Evolutionary conservation across 306 rosid species (phyloP), one percentile per base, ranked within the genome.

Genomic region (Cucumis hystrix): DNA sequence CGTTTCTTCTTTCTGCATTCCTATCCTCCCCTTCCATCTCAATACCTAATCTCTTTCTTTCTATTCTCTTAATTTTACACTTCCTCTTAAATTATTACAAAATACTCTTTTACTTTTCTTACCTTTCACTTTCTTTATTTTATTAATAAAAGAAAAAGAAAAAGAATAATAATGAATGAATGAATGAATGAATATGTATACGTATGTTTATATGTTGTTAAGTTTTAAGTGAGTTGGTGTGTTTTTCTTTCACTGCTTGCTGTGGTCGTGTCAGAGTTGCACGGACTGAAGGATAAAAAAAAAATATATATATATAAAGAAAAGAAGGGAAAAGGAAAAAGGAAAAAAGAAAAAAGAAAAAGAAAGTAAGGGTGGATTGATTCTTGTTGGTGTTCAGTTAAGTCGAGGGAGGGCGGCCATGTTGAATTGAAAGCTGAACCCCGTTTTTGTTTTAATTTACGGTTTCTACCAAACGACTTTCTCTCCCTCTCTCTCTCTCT

Each of bases 371-470:
- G 8, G 45, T 8, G 7, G 49, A 65, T 65, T 8, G 74, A 67
- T 67, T 67, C 74, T 11, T 41, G 20, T 52, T 52, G 0, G 18
- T 6, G 18, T 6, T 8, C 30, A 28, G 30, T 28, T 7, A 41
- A 41, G 47, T 16, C 4, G 5, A 10, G 7, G 4, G 5, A 16
- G 72, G 49, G 49, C 72, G 43, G 73, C 73, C 54, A 35, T 4
- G 8, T 2, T 0, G 18, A 15, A 16, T 51, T 51, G n/a, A 51
- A 15, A 51, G 7, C 5, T 51, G 18, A 40, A 47, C 81, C 86
- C 58, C 45, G 12, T 20, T 7, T 17, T 81, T 79, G 54, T 63
- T 40, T 35, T 4, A 79, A 82, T 82, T 88, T 88, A 88, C 92
- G 51, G 6, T 52, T 78, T 18, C 3, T 83, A 80, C 65, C 66